These are phyloP conservation scores for Santalum album DNA, from an alignment of 164 flowering plant genomes.

Conservation along the genomic window DNA sequence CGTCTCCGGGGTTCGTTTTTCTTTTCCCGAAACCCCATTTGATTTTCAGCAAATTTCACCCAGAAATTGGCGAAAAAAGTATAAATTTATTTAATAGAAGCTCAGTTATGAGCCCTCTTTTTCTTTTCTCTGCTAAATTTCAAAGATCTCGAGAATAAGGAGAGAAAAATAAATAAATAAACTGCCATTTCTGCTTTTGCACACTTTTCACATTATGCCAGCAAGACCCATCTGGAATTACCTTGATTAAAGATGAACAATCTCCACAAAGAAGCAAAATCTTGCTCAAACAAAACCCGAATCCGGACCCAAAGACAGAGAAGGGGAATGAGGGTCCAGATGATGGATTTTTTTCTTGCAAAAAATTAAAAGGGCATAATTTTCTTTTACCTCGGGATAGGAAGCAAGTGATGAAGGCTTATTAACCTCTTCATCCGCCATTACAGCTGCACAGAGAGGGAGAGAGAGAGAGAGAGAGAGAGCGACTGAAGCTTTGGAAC, in stretches of 20 bases:
- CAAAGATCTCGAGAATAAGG: no score
- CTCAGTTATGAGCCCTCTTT: not conserved
- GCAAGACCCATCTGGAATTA: not conserved
- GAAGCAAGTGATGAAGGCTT: not conserved
- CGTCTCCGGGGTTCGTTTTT: no score
- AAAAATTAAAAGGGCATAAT: not conserved
- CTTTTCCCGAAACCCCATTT: no score
- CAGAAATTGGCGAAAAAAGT: no score
- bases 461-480: not conserved
- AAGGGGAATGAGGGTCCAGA: not conserved
- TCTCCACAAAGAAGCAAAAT: no score
- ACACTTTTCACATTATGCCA: not conserved
- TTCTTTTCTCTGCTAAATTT: no score
- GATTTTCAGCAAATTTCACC: no score
- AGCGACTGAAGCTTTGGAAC: not conserved
- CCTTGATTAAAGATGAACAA: not conserved
- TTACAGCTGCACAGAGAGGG: not conserved
- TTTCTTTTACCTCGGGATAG: not conserved
- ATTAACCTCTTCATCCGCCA: not conserved
- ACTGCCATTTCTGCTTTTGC: no score
- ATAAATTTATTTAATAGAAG: no score
- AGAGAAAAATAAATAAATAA: no score
- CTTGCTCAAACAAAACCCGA: not conserved
- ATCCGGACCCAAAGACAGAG: not conserved
- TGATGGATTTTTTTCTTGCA: not conserved